Evolutionary conservation across 306 rosid genomes (phyloP), one percentile per base, ranked within the genome.

Genomic region (Quercus aquifolioides): DNA sequence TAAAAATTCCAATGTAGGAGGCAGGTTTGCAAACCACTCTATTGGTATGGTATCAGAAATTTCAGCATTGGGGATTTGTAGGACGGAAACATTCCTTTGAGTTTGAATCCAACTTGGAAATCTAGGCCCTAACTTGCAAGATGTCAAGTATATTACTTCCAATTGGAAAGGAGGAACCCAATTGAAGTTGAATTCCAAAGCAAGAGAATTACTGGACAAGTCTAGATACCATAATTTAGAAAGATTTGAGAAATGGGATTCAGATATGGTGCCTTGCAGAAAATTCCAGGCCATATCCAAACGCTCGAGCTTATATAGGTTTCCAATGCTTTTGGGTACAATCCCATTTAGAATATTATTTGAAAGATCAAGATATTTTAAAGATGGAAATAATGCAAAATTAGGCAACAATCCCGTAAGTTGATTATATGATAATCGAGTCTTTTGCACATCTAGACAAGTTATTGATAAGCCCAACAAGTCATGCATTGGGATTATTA

Each of bases 121-220:
- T 1, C 0, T 3, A 3, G 82, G 63, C 3, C 82, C 79, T 41
- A 77, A 55, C 26, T 26, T 77, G 69, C 79, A 82, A 1, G 72
- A 33, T 0, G 1, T 5, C 38, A 33, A 5, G 0, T 0, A 1
- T 1, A 56, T 1, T 0, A 0, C 0, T 1, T 0, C 0, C 51
- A 82, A 28, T 0, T 73, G 71, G 38, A 74, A 74, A 12, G 71
- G 51, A 0, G 80, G 72, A 28, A 68, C 4, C 79, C 76, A 41
- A 13, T 74, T 25, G 55, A 5, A 3, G 3, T 4, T 43, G 0
- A 80, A 6, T 1, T 69, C 56, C 8, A 55, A 77, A 9, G 49
- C 70, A 10, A 77, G 7, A 1, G n/a, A 38, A 46, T 77, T 69
- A 7, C 0, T 5, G 6, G 59, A 69, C 0, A 77, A 21, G 12